Conservation (phyloP, 805 yeast genomes). For the Kuraishia molischiana region DNA sequence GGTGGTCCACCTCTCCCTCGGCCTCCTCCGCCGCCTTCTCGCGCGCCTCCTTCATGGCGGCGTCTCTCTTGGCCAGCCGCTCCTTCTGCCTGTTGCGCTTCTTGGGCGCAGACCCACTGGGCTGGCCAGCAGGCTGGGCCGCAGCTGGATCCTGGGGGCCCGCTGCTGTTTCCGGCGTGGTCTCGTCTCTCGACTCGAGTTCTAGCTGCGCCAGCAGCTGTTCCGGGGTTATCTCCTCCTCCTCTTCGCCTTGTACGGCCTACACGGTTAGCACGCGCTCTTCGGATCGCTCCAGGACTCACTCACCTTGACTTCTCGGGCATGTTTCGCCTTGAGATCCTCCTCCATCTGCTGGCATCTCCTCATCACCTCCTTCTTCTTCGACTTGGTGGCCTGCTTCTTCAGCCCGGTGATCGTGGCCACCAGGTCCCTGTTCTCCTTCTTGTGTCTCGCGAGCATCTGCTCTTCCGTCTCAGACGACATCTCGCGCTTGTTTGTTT, state of each 20-base stretch:
- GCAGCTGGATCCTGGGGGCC: slow-evolving; percentile 8
- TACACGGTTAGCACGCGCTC: no score
- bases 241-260: slow-evolving; percentile 24
- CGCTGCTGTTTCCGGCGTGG: not conserved
- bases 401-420: slow-evolving; percentile 66
- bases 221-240: slow-evolving; percentile 57
- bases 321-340: slow-evolving; percentile 44
- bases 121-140: slow-evolving; percentile 6
- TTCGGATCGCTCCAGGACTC: slow-evolving; percentile 2
- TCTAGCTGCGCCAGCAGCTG: slow-evolving; percentile 51
- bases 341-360: slow-evolving; percentile 53
- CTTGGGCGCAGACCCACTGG: slow-evolving; percentile 13
- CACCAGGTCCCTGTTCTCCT: slow-evolving; percentile 56
- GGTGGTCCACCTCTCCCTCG: slow-evolving; percentile 48
- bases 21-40: slow-evolving; percentile 72
- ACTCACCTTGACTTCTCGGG: slow-evolving; percentile 32
- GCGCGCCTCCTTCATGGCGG: slow-evolving; percentile 49
- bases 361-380: slow-evolving; percentile 53
- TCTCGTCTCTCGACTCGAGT: slow-evolving; percentile 13
- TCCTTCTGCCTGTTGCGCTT: slow-evolving; percentile 82
- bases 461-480: slow-evolving; percentile 24
- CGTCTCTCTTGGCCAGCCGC: slow-evolving; percentile 66
- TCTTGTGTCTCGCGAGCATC: slow-evolving; percentile 50
- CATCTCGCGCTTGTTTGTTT: not conserved
- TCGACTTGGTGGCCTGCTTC: slow-evolving; percentile 76